Conservation (phyloP, 192 early-diverging fungal genomes). For the Spinellus fusiger region DNA sequence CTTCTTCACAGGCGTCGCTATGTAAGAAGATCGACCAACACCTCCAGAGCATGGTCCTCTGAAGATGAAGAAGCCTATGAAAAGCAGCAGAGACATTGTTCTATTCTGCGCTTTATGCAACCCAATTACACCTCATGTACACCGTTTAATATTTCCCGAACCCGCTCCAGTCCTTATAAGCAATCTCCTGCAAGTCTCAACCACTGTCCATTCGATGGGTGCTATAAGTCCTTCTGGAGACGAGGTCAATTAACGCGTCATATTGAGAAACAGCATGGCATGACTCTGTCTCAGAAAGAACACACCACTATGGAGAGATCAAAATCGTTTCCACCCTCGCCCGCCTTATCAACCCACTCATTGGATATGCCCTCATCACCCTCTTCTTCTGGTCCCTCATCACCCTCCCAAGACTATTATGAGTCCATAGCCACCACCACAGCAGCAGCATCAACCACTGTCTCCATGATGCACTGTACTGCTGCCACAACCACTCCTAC, state of each 20-base stretch:
- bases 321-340: not conserved
- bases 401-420: not conserved
- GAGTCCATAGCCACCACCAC: not conserved
- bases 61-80: conserved; percentile 28
- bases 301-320: conserved; percentile 10
- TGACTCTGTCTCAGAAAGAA: conserved; percentile 8
- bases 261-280: conserved; percentile 29
- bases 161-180: conserved; percentile 19
- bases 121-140: not conserved
- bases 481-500: not conserved
- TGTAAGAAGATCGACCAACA: conserved; percentile 13
- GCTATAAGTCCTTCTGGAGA: conserved; percentile 34
- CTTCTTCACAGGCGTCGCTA: conserved; percentile 21
- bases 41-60: conserved; percentile 7
- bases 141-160: not conserved
- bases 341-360: not conserved
- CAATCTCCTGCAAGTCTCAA: conserved; percentile 25
- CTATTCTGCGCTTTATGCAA: conserved; percentile 28
- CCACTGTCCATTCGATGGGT: conserved; percentile 24
- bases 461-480: not conserved
- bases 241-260: conserved; percentile 31
- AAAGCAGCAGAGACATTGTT: conserved; percentile 27
- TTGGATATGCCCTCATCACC: not conserved
- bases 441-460: too few species aligned
- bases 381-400: not conserved